Evolutionary conservation across 371 early-diverging fungal genomes (phyloP).

Genomic region (Mucor sp.): DNA sequence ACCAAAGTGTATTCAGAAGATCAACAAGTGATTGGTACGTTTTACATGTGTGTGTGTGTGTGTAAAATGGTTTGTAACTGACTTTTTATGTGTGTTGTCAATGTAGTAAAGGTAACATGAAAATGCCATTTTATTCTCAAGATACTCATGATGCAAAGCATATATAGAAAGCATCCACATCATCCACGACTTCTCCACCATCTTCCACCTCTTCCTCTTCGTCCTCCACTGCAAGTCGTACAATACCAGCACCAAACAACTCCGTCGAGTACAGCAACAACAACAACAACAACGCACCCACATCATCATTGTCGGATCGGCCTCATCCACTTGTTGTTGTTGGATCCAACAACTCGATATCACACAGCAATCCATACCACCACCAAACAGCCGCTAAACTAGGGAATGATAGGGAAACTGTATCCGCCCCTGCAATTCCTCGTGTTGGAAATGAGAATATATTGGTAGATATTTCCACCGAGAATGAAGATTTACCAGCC

Average conservation of each 20-base stretch:
- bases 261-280: background rate
- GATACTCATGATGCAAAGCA: background rate
- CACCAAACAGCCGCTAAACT: background rate
- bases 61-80: no score
- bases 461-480: conserved; percentile 13
- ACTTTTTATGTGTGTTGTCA: no score
- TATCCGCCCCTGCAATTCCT: background rate
- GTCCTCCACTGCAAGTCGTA: background rate
- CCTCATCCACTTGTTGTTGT: background rate
- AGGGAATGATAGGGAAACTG: background rate
- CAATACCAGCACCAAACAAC: background rate
- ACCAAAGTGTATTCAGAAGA: conserved; percentile 11
- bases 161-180: background rate
- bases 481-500: conserved; percentile 11
- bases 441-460: background rate
- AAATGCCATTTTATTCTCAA: background rate
- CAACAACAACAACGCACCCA: background rate
- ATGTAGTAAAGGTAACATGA: no score
- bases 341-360: background rate
- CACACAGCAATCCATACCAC: conserved; percentile 10
- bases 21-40: background rate
- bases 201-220: no score
- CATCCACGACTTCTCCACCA: background rate
- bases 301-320: background rate
- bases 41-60: no score